These are phyloP conservation scores for Malus sylvestris DNA, from an alignment of 306 rosid genomes.

Conservation along the genomic window DNA sequence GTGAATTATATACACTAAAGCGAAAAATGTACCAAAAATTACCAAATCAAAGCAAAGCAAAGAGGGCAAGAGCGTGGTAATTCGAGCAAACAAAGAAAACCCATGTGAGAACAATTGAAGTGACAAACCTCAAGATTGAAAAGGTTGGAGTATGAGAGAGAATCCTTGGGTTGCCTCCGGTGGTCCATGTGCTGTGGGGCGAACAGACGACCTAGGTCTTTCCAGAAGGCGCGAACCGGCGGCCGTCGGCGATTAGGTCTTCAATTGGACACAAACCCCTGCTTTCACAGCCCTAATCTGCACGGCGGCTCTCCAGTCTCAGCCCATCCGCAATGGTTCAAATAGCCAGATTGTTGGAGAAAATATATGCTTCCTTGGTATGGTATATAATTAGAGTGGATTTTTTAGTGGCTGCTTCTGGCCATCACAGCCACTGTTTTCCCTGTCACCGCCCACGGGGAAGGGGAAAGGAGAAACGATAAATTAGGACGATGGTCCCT, in stretches of 20 bases:
- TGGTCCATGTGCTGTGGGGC: constrained; percentile 49
- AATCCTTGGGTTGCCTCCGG: constrained; percentile 52
- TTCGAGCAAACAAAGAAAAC: background rate
- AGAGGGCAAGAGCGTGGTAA: background rate
- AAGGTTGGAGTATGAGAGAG: constrained; percentile 53
- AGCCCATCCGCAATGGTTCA: background rate
- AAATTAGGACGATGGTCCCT: background rate
- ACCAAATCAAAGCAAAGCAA: background rate
- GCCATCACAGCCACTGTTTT: background rate
- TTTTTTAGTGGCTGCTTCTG: background rate
- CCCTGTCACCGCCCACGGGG: background rate
- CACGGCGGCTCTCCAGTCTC: background rate
- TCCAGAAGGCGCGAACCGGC: background rate
- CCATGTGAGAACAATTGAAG: background rate
- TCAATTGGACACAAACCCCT: background rate
- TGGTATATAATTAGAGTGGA: background rate
- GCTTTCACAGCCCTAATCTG: background rate
- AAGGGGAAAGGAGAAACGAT: background rate
- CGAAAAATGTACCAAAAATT: constrained; percentile 6
- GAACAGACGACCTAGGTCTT: background rate
- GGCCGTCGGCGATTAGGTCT: background rate
- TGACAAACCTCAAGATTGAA: constrained; percentile 73
- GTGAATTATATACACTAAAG: background rate
- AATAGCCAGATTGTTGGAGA: background rate
- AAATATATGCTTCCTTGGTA: background rate